These are phyloP conservation scores for Carpinus viminea DNA, from an alignment of 306 rosid species.

Conservation along the genomic window DNA sequence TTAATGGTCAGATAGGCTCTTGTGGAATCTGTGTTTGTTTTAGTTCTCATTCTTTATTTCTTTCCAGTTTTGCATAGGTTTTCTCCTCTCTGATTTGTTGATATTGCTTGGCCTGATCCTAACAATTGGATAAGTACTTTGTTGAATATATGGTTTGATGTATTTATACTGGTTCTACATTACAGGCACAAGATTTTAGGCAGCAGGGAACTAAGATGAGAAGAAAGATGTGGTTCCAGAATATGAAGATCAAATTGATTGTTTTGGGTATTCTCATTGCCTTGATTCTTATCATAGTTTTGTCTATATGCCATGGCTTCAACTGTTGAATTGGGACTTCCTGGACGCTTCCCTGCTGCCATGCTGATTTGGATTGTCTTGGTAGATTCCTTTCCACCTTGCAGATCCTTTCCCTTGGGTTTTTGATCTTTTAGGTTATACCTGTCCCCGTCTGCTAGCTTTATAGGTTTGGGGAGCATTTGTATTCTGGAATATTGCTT, in stretches of 20 bases:
- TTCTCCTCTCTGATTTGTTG: background rate
- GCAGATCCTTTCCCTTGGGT: conserved; percentile 4
- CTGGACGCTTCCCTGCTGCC: background rate
- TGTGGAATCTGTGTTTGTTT: background rate
- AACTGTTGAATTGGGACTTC: conserved; percentile 33
- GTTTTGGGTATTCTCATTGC: conserved; percentile 59
- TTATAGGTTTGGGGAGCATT: conserved; percentile 22
- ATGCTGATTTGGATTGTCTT: background rate
- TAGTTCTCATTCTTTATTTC: background rate
- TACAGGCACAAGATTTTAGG: conserved; percentile 88
- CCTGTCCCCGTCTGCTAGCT: conserved; percentile 23
- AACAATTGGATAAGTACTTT: background rate
- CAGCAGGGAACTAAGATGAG: conserved; percentile 70
- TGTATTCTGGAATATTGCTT: conserved; percentile 29
- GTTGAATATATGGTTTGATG: background rate
- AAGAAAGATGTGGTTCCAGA: conserved; percentile 90
- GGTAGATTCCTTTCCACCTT: conserved; percentile 4
- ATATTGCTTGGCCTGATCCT: background rate
- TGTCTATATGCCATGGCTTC: conserved; percentile 73
- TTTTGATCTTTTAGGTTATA: conserved; percentile 21
- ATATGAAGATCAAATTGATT: conserved; percentile 89
- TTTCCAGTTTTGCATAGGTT: background rate
- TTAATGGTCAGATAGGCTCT: background rate
- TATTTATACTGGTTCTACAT: background rate
- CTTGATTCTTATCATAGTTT: conserved; percentile 55